Evolutionary conservation across 2,329 filamentous ascomycete genomes (phyloP).

Genomic region (Paecilomyces dactylethromorphus): DNA sequence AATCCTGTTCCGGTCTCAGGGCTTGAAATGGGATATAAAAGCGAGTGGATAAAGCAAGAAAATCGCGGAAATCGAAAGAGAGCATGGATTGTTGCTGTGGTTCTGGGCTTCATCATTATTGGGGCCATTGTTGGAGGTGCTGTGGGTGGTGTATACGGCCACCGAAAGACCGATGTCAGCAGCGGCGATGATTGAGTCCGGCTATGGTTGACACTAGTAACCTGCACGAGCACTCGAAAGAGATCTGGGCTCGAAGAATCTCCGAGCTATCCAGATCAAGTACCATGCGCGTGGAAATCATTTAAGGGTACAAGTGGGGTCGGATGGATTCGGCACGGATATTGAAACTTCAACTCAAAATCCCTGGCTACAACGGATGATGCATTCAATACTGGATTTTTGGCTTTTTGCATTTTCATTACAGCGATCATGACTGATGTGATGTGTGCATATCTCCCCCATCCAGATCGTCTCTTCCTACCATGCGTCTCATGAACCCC

Average conservation of each 20-base stretch:
- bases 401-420: neutral
- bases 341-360: slow-evolving; percentile 74
- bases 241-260: slow-evolving; percentile 90
- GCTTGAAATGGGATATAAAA: slow-evolving; percentile 47
- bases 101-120: slow-evolving; percentile 44
- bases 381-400: slow-evolving; percentile 40
- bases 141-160: slow-evolving; percentile 64
- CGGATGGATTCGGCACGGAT: slow-evolving; percentile 79
- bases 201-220: slow-evolving; percentile 49
- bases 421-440: neutral
- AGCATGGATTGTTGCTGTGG: slow-evolving; percentile 60
- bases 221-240: slow-evolving; percentile 63
- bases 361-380: slow-evolving; percentile 79
- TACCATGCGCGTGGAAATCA: slow-evolving; percentile 63
- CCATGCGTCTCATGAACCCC: neutral
- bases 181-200: slow-evolving; percentile 20
- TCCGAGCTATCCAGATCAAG: slow-evolving; percentile 79
- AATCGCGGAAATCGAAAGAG: slow-evolving; percentile 58
- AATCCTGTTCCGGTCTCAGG: slow-evolving; percentile 43
- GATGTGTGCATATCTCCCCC: neutral
- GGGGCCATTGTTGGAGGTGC: slow-evolving; percentile 68
- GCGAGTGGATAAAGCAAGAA: slow-evolving; percentile 56
- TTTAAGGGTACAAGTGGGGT: slow-evolving; percentile 96
- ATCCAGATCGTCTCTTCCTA: neutral
- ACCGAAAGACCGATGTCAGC: slow-evolving; percentile 29